Conservation (phyloP, 73 alveolate genomes). For the Loxodes magnus region DNA sequence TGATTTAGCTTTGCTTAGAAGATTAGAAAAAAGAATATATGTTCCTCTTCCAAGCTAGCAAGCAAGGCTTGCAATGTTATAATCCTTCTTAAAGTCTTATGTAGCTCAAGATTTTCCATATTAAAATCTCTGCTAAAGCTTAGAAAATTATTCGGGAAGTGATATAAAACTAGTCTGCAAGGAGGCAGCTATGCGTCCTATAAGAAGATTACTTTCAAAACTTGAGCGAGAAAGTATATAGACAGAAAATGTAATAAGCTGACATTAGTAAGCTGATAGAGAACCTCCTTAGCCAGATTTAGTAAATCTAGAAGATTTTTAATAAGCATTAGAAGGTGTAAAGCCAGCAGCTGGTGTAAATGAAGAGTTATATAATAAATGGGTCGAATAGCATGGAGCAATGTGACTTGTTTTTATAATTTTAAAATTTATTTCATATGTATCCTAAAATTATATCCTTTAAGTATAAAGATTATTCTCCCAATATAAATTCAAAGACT, state of each 20-base stretch:
- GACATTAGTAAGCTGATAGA: conserved; percentile 62
- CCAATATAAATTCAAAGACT: too few species aligned
- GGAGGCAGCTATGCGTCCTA: conserved; percentile 96
- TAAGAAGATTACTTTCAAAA: conserved; percentile 58
- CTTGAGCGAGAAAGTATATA: conserved; percentile 18
- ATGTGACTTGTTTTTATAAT: too few species aligned
- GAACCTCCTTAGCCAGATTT: conserved; percentile 67
- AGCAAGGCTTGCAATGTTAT: conserved; percentile 84
- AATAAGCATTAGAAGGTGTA: conserved; percentile 60
- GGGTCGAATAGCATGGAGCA: conserved; percentile 94
- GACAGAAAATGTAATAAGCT: conserved; percentile 21
- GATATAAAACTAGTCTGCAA: conserved; percentile 94
- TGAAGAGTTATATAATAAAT: conserved; percentile 71
- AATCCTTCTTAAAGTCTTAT: conserved; percentile 54
- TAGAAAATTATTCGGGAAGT: conserved; percentile 91
- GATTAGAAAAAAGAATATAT: conserved; percentile 86
- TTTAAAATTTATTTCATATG: too few species aligned
- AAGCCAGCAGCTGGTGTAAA: conserved; percentile 80
- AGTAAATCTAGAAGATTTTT: conserved; percentile 77
- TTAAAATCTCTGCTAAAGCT: conserved; percentile 42
- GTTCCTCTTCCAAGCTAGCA: conserved; percentile 39
- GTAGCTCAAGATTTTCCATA: conserved; percentile 57
- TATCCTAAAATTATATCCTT: too few species aligned
- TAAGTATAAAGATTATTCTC: too few species aligned
- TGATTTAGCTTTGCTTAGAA: conserved; percentile 96